A percentile compares a stretch with the other conserved stretches of the same genome.
phyloP scores from a whole-genome alignment of 2,329 filamentous ascomycete genomes.

The Beauveria scarabaeidicola region DNA sequence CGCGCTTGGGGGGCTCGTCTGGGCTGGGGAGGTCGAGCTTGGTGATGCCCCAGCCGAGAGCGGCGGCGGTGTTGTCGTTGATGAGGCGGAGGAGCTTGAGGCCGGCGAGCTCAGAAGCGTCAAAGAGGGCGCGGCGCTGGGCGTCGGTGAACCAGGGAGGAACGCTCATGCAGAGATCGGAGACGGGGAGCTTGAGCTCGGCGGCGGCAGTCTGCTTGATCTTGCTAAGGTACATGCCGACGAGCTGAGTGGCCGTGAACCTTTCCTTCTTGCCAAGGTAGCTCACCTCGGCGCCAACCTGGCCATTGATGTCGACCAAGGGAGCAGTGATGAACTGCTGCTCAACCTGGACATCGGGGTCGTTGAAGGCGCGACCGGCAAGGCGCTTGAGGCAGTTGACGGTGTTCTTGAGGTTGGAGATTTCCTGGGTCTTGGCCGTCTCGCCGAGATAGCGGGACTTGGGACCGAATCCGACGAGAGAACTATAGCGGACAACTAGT shows the following conservation, averaged over 20 bases:
- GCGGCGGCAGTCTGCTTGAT: conserved; percentile 78
- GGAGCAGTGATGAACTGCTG: conserved; percentile 81
- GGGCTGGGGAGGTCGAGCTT: conserved; percentile 83
- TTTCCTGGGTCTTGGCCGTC: conserved; percentile 95
- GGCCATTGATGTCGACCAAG: conserved; percentile 83
- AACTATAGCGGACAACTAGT: conserved; percentile 41
- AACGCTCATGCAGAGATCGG: conserved; percentile 87
- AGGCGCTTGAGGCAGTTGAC: conserved; percentile 88
- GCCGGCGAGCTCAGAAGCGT: conserved; percentile 87
- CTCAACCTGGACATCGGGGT: conserved; percentile 90
- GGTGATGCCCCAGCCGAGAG: conserved; percentile 94
- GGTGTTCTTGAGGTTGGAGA: conserved; percentile 99
- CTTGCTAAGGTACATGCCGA: conserved; percentile 93
- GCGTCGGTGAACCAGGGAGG: conserved; percentile 96
- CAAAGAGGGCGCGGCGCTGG: conserved; percentile 81
- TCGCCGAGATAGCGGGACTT: conserved; percentile 93
- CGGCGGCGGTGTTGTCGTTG: conserved; percentile 95
- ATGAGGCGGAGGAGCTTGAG: conserved; percentile 89
- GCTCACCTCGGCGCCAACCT: conserved; percentile 87
- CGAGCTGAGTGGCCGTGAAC: conserved; percentile 89
- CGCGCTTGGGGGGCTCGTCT: conserved; percentile 86
- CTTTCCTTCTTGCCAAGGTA: conserved; percentile 93
- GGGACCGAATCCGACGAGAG: conserved; percentile 89
- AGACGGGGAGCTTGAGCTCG: conserved; percentile 85
- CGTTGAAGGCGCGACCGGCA: conserved; percentile 74